Evolutionary conservation across 179 eudicot species (phyloP).

Genomic region (Silene coronaria): DNA sequence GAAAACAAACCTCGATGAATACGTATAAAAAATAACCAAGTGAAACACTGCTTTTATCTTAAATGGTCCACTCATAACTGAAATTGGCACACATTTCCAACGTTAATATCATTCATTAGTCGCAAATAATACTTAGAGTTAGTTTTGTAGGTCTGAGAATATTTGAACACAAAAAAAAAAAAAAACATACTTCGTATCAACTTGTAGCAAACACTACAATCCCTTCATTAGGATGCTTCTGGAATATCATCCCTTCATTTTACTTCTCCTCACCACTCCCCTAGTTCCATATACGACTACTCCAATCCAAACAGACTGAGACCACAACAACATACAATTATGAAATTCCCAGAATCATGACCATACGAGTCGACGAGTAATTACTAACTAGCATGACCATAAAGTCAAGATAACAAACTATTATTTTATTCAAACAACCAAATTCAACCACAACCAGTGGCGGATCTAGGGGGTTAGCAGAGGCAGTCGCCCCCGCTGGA

Average conservation of each 20-base stretch:
- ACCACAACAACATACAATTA: background rate
- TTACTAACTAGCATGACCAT: background rate
- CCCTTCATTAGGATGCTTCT: background rate
- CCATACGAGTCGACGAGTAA: background rate
- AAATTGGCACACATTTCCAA: no score
- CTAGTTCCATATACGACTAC: background rate
- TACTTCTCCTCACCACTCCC: background rate
- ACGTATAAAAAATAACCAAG: background rate
- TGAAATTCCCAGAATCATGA: background rate
- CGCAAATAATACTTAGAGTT: no score
- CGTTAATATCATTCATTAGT: background rate
- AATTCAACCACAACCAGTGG: slow-evolving; percentile 12
- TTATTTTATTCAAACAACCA: background rate
- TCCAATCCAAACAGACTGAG: background rate
- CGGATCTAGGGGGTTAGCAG: no score
- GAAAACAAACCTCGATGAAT: background rate
- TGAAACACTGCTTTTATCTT: background rate
- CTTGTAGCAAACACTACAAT: background rate
- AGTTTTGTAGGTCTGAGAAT: background rate
- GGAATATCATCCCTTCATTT: background rate
- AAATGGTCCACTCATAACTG: background rate
- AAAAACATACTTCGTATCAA: no score
- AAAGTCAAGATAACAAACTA: background rate
- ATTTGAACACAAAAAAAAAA: background rate
- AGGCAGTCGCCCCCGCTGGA: no score